Conservation (phyloP, 1,139 yeast genomes). For the Spathaspora sp. region DNA sequence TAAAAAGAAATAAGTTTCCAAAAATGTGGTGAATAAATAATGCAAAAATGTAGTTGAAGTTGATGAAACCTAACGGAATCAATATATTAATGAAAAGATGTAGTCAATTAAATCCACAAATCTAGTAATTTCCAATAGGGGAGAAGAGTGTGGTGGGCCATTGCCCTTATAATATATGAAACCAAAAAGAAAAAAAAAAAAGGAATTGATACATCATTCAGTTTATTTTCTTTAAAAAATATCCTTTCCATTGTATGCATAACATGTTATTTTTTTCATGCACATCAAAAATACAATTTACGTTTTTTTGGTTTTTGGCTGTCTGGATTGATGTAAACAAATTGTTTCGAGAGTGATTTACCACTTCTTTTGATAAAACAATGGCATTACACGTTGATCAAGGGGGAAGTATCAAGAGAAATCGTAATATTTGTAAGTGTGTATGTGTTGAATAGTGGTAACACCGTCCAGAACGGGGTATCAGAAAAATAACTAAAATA, state of each 20-base stretch:
- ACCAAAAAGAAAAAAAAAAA: neutral
- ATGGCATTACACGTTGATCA: neutral
- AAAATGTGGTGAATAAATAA: neutral
- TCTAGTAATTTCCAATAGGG: neutral
- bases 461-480: neutral
- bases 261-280: neutral
- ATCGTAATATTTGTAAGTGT: too few species aligned
- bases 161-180: conserved; percentile 2
- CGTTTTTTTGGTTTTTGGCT: neutral
- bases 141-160: neutral
- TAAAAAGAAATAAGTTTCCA: neutral
- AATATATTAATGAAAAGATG: neutral
- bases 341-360: neutral
- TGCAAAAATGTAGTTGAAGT: neutral
- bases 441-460: neutral
- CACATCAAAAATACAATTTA: neutral
- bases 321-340: neutral
- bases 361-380: neutral
- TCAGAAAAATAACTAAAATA: too few species aligned
- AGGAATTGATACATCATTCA: neutral
- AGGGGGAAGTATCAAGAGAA: neutral
- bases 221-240: neutral
- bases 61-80: neutral
- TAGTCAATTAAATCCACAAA: neutral
- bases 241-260: conserved; percentile 1